Evolutionary conservation across 2,329 filamentous ascomycete species (phyloP).

Genomic region (Cordyceps javanica): DNA sequence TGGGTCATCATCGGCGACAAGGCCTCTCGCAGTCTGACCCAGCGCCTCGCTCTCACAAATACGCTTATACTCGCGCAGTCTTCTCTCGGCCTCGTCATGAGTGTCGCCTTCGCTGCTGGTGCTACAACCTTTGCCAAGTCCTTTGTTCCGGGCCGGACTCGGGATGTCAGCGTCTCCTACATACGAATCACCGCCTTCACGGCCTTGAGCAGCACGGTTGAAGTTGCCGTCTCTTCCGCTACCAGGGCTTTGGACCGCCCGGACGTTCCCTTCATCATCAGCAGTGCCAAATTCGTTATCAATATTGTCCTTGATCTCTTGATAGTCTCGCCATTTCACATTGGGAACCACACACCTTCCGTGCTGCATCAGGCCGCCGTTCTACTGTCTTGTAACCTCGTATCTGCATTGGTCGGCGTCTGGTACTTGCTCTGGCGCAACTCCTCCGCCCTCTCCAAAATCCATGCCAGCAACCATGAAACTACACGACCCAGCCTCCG

Average conservation of each 20-base stretch:
- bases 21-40: slow-evolving; percentile 40
- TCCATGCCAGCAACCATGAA: background rate
- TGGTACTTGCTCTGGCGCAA: slow-evolving; percentile 46
- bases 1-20: slow-evolving; percentile 65
- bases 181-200: slow-evolving; percentile 59
- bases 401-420: slow-evolving; percentile 49
- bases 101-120: slow-evolving; percentile 49
- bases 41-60: slow-evolving; percentile 53
- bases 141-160: slow-evolving; percentile 57
- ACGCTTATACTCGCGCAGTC: slow-evolving; percentile 58
- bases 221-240: slow-evolving; percentile 53
- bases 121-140: slow-evolving; percentile 49
- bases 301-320: slow-evolving; percentile 64
- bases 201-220: slow-evolving; percentile 54
- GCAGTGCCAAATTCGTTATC: slow-evolving; percentile 53
- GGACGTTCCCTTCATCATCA: slow-evolving; percentile 63
- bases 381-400: slow-evolving; percentile 54
- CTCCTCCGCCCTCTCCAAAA: background rate
- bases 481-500: slow-evolving; percentile 30
- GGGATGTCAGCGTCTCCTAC: slow-evolving; percentile 53
- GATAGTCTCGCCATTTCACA: slow-evolving; percentile 59
- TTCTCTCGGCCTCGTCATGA: slow-evolving; percentile 52
- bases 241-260: slow-evolving; percentile 63
- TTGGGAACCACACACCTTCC: slow-evolving; percentile 46
- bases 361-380: slow-evolving; percentile 61